Conservation (phyloP, 495 filamentous ascomycete species). For the Penicillium soppii region DNA sequence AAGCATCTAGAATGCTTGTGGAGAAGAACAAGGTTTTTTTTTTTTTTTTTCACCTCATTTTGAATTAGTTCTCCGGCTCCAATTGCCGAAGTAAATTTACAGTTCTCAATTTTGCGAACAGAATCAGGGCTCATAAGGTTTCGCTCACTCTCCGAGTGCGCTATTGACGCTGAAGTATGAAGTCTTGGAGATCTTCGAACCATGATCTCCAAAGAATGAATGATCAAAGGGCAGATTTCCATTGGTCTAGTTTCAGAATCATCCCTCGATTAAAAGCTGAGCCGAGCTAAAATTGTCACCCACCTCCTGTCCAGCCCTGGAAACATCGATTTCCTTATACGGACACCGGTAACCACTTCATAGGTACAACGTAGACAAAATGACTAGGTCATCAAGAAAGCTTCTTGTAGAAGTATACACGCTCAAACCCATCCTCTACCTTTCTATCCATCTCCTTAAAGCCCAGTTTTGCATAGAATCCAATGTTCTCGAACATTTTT, state of each 20-base stretch:
- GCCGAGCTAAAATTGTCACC: too few species aligned
- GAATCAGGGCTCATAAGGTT: neutral
- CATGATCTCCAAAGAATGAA: too few species aligned
- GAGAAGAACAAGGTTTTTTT: neutral
- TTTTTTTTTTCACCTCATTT: neutral
- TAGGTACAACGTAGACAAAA: neutral
- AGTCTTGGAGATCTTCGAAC: too few species aligned
- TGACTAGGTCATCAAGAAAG: neutral
- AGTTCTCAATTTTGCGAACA: neutral
- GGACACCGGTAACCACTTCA: too few species aligned
- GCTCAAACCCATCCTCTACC: slow-evolving; percentile 30
- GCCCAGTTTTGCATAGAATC: slow-evolving; percentile 31
- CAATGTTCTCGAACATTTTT: slow-evolving; percentile 39
- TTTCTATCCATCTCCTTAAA: slow-evolving; percentile 31
- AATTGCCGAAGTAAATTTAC: neutral
- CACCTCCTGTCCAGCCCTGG: too few species aligned
- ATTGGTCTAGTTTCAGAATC: too few species aligned
- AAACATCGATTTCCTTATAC: too few species aligned
- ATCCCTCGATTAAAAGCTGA: too few species aligned
- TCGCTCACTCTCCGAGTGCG: neutral
- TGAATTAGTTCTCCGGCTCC: neutral
- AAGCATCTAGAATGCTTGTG: neutral
- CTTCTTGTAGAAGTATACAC: slow-evolving; percentile 30
- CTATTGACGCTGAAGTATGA: too few species aligned
- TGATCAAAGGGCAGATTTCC: too few species aligned